Percentiles rank a stretch among this genome's conserved stretches.
Conservation (phyloP, 106 monocot genomes). For the Cymbidium sinense region DNA sequence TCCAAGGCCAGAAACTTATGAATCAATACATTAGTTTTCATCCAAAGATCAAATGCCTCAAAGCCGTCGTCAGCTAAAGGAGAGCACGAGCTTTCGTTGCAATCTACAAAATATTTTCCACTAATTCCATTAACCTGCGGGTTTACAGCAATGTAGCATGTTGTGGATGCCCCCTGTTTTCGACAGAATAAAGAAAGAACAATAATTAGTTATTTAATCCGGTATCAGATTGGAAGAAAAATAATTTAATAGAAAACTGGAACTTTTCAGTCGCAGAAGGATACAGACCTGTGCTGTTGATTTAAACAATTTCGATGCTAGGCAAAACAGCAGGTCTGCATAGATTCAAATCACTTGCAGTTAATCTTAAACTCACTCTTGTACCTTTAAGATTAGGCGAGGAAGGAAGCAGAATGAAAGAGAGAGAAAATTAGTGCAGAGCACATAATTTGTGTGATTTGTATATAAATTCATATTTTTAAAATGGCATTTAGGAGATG, state of each 20-base stretch:
- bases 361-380: neutral
- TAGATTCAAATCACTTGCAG: neutral
- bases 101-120: constrained; percentile 42
- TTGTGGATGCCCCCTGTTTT: constrained; percentile 40
- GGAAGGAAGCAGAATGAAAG: too few species aligned
- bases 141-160: constrained; percentile 33
- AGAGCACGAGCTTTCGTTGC: constrained; percentile 32
- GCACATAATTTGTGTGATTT: too few species aligned
- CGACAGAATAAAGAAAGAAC: neutral
- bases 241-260: neutral
- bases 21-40: constrained; percentile 22
- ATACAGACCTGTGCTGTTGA: constrained; percentile 28
- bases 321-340: constrained; percentile 41
- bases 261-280: neutral
- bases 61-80: constrained; percentile 20
- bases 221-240: neutral
- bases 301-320: constrained; percentile 35
- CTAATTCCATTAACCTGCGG: constrained; percentile 14
- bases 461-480: too few species aligned
- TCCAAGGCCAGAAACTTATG: neutral
- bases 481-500: too few species aligned
- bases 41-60: constrained; percentile 27
- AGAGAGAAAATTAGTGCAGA: too few species aligned
- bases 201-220: neutral
- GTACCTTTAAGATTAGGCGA: too few species aligned